Percentiles rank a stretch among this genome's conserved stretches.
These are phyloP conservation scores for Lanzia echinophila DNA, from an alignment of 2,329 filamentous ascomycete species.

Conservation along the genomic window DNA sequence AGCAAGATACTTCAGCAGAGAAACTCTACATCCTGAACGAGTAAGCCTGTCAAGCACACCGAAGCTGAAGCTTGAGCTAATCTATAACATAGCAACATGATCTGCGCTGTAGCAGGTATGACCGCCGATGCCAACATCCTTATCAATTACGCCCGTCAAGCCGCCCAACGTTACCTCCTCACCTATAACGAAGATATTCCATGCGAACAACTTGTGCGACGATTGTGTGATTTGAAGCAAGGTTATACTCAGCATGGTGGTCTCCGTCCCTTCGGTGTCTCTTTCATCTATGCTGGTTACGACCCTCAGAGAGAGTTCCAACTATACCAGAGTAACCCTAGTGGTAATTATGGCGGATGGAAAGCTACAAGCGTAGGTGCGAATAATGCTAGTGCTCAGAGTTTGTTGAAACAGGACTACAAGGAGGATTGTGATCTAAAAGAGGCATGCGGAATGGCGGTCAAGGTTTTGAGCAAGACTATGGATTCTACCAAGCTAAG, in stretches of 20 bases:
- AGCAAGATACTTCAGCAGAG: conserved; percentile 99
- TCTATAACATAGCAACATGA: conserved; percentile 76
- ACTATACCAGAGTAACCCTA: conserved; percentile 97
- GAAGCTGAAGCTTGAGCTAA: conserved; percentile 12
- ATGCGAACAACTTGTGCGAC: conserved; percentile 95
- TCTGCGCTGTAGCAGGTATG: conserved; percentile 98
- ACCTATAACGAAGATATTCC: conserved; percentile 99
- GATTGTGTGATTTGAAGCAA: conserved; percentile 96
- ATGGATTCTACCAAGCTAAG: conserved; percentile 99
- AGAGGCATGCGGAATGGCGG: conserved; percentile 93
- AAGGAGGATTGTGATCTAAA: conserved; percentile 96
- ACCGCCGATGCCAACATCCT: conserved; percentile 99
- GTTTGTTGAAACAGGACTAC: conserved; percentile 97
- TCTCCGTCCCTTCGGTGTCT: conserved; percentile 94
- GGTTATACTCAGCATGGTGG: conserved; percentile 99
- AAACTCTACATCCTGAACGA: conserved; percentile 99
- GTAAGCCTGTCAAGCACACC: conserved; percentile 45
- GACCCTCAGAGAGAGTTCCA: conserved; percentile 96
- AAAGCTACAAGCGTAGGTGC: conserved; percentile 97
- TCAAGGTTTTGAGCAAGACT: conserved; percentile 99
- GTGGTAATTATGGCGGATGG: conserved; percentile 98
- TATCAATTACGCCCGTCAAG: conserved; percentile 98
- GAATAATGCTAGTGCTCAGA: conserved; percentile 96
- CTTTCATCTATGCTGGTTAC: conserved; percentile 98
- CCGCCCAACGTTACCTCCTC: conserved; percentile 92